phyloP scores from a whole-genome alignment of 2,329 filamentous ascomycete species.

The Neoscytalidium dimidiatum region DNA sequence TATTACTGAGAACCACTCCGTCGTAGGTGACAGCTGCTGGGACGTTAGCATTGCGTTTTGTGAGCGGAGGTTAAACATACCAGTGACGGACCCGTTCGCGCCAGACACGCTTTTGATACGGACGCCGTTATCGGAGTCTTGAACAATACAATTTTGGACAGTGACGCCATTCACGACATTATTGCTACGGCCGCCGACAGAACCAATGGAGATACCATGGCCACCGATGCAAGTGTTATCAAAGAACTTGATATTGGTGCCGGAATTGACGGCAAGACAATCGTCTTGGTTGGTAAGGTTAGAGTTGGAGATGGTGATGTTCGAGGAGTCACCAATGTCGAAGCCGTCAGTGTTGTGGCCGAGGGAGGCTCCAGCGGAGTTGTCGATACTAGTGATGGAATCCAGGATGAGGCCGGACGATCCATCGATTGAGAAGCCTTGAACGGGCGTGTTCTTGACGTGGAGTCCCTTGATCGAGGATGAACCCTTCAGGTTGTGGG shows the following conservation, averaged over 20 bases:
- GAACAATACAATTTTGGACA: constrained; percentile 52
- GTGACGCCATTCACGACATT: constrained; percentile 58
- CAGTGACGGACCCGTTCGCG: constrained; percentile 46
- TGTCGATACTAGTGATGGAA: constrained; percentile 58
- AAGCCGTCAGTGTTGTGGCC: constrained; percentile 60
- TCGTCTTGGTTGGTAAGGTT: constrained; percentile 62
- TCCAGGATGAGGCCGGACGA: constrained; percentile 49
- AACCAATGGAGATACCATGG: constrained; percentile 62
- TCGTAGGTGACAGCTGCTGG: constrained; percentile 33
- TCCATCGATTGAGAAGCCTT: constrained; percentile 52
- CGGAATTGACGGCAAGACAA: constrained; percentile 61
- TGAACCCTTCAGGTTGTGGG: constrained; percentile 52
- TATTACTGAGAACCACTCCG: constrained; percentile 42
- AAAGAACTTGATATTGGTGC: constrained; percentile 42
- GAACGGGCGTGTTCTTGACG: constrained; percentile 53
- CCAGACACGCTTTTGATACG: constrained; percentile 60
- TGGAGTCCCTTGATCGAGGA: constrained; percentile 51
- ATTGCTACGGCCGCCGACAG: constrained; percentile 57
- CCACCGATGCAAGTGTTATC: constrained; percentile 52
- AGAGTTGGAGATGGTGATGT: constrained; percentile 54
- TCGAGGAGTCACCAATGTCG: constrained; percentile 53
- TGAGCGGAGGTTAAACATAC: background rate
- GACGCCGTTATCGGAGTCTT: constrained; percentile 57
- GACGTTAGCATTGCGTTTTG: background rate
- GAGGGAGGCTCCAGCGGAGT: constrained; percentile 50